These are phyloP conservation scores for Oryza meyeriana DNA, from an alignment of 176 grass and related monocot genomes.

Conservation along the genomic window DNA sequence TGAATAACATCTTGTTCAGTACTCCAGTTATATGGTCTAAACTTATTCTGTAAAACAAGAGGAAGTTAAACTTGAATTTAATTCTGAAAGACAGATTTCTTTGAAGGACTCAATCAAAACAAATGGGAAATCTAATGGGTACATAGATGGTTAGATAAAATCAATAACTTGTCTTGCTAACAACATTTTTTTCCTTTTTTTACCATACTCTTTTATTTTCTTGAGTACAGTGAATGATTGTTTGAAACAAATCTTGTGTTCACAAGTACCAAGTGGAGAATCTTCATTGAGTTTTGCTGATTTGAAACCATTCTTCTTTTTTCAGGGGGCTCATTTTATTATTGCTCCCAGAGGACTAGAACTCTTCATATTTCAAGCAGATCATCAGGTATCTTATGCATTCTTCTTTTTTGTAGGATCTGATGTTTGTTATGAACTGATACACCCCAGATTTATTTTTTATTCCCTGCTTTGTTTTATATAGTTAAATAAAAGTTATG, in stretches of 20 bases:
- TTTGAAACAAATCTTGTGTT: background rate
- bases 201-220: too few relatives aligned
- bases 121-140: background rate
- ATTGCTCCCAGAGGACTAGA: background rate
- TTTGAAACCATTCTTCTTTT: background rate
- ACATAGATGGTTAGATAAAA: background rate
- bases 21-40: background rate
- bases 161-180: too few relatives aligned
- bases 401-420: background rate
- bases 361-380: background rate
- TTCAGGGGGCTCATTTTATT: background rate
- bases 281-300: background rate
- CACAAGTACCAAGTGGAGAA: background rate
- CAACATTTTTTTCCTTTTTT: too few relatives aligned
- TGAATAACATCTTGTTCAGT: background rate
- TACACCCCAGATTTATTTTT: background rate
- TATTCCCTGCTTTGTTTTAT: background rate
- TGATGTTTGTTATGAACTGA: background rate
- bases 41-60: background rate
- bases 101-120: too few relatives aligned
- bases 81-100: too few relatives aligned
- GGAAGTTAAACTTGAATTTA: background rate
- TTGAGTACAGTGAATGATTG: background rate
- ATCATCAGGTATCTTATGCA: background rate
- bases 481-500: background rate